Evolutionary conservation across 306 rosid genomes (phyloP).

Genomic region (Begonia loranthoides): DNA sequence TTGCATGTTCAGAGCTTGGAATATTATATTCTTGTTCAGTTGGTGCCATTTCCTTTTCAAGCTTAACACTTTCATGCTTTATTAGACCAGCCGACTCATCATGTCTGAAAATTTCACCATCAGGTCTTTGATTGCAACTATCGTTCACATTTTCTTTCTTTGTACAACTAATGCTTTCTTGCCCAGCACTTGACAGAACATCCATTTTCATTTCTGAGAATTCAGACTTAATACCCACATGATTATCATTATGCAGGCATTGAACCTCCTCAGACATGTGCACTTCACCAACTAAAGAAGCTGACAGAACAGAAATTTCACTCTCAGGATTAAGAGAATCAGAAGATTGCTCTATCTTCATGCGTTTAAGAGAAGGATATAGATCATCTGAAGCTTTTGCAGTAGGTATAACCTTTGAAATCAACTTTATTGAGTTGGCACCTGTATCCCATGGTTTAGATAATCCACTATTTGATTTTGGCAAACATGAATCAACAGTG

Average conservation of each 20-base stretch:
- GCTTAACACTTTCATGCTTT: slow-evolving; percentile 44
- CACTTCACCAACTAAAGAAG: slow-evolving; percentile 34
- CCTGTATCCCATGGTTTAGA: slow-evolving; percentile 35
- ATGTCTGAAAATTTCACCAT: slow-evolving; percentile 24
- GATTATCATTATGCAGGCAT: slow-evolving; percentile 20
- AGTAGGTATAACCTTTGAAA: slow-evolving; percentile 26
- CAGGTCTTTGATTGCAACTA: slow-evolving; percentile 27
- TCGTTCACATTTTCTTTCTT: slow-evolving; percentile 32
- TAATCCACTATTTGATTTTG: slow-evolving; percentile 38
- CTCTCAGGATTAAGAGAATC: slow-evolving; percentile 40
- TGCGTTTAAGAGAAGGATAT: slow-evolving; percentile 70
- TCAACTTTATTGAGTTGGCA: slow-evolving; percentile 28
- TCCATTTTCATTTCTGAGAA: slow-evolving; percentile 49
- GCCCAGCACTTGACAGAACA: slow-evolving; percentile 24
- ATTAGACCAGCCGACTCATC: slow-evolving; percentile 39
- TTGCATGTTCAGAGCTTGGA: slow-evolving; percentile 41
- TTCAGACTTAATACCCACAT: slow-evolving; percentile 47
- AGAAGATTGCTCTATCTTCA: slow-evolving; percentile 64
- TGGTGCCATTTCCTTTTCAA: slow-evolving; percentile 52
- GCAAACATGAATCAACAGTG: slow-evolving; percentile 37
- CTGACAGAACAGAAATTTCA: slow-evolving; percentile 31
- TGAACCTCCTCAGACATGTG: slow-evolving; percentile 35
- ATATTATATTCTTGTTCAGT: slow-evolving; percentile 41
- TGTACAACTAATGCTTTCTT: slow-evolving; percentile 33
- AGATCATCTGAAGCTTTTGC: slow-evolving; percentile 53